Base-by-base conservation (phyloP, 441 rosid species). In the Populus hybrid region DNA sequence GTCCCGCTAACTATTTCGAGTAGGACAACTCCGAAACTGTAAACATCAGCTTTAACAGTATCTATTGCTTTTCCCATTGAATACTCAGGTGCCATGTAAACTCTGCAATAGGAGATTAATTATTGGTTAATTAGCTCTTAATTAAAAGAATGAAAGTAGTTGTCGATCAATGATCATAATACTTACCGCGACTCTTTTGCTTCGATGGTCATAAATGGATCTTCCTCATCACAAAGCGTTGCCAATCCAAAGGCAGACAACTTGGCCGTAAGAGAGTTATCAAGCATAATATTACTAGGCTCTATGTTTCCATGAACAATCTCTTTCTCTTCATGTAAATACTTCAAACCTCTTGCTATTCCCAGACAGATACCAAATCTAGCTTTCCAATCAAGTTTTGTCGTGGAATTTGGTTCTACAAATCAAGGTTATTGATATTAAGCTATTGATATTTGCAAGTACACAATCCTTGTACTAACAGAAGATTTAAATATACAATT, bases 1-100 rank as follows among this genome's bases (percentile, higher is more conserved):
- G 30, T 28, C 30, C 30, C 30, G 30, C 30, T 28, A 28, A 28
- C 30, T 28, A 28, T 28, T 28, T 28, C 30, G 30, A 28, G 30
- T 2, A 28, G 30, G 30, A 28, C 30, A 28, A 28, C 30, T 28
- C 30, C 30, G 30, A 28, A 28, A 28, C 30, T 78, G 46, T 75
- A 83, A 26, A 80, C 73, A 72, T 80, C 86, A 30, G 61, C 76
- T 73, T 83, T 73, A 6, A 35, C 73, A 1, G 76, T 73, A 9
- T 36, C 1, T 34, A 70, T 42, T 3, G 21, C 10, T 34, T 61
- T 42, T 38, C 57, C 24, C 34, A n/a, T 40, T 26, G 26, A 26
- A 26, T 26, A 26, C 26, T 26, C 26, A 26, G 26, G 26, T 26
- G 26, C 26, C 26, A 26, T 26, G 26, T 26, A 26, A 26, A 26